Evolutionary conservation across 2,329 filamentous ascomycete species (phyloP), one percentile per base, ranked within the genome.

Genomic region (Diaporthe vexans): DNA sequence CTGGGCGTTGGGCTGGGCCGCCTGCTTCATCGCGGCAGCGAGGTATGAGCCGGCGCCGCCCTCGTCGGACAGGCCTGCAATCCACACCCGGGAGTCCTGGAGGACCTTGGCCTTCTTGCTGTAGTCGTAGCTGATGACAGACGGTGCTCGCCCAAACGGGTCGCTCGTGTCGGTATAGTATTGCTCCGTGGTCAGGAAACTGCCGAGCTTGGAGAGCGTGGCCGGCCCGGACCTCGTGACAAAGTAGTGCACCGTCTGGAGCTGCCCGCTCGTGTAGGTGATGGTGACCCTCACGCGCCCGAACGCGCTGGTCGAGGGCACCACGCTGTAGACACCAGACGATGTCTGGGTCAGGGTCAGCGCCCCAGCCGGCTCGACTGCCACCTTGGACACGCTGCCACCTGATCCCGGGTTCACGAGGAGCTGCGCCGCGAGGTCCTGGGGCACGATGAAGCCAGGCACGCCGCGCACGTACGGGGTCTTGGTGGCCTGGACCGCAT

Each of bases 21-120:
- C 84, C 73, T 90, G 87, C 80, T 92, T 91, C 81, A 89, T 85
- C 2, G 85, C 81, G 0, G 88, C 87, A 0, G 89, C 88, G 0
- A 91, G 84, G 75, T 87, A 91, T 0, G 89, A 86, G 1, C 89
- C 89, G 0, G 88, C 87, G 1, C 90, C 90, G 0, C 84, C 90
- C 80, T 92, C 90, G 73, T 91, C 90, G 72, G 88, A 91, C 0
- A 92, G 83, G 0, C 90, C 90, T 0, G 89, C 85, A 6, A 91
- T 87, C 90, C 90, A 91, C 9, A 86, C 89, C 1, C 90, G 85
- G 0, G 83, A 73, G 46, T 88, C 86, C 68, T 88, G 87, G 40
- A 81, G 79, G 4, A 88, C 86, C 33, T 84, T 83, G 10, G 81
- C 76, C 8, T 80, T 79, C 3, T 76, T 85, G 80, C 85, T 89